A percentile compares a stretch with the other conserved stretches of the same genome.
phyloP scores from a whole-genome alignment of 2,329 filamentous ascomycete species.

The Hypoxylon sp. region DNA sequence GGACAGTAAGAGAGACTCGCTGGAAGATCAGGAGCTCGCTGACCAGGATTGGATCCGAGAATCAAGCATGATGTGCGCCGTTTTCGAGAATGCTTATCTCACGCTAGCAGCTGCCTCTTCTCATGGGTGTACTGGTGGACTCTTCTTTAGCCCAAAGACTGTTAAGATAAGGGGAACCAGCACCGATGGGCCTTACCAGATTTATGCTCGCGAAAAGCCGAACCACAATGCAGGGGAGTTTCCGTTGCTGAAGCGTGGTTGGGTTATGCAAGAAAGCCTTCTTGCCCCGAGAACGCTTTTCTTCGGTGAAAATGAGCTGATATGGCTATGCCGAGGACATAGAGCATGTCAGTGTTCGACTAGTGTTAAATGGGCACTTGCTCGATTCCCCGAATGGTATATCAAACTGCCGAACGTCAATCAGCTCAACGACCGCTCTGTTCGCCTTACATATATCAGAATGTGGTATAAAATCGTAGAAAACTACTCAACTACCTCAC shows the following conservation, averaged over 20 bases:
- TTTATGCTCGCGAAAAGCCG: not conserved
- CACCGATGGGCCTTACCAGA: not conserved
- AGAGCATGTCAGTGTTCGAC: not conserved
- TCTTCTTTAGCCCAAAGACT: conserved; percentile 1
- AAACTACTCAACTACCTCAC: not conserved
- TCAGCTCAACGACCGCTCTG: not conserved
- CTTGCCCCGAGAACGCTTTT: not conserved
- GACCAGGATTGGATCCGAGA: not conserved
- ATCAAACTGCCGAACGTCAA: not conserved
- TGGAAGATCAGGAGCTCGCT: not conserved
- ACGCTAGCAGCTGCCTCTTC: conserved; percentile 1
- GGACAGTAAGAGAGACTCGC: not conserved
- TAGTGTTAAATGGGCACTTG: not conserved
- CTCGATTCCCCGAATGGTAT: not conserved
- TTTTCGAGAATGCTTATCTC: not conserved
- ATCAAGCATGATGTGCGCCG: not conserved
- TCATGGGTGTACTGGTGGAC: not conserved
- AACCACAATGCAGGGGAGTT: not conserved
- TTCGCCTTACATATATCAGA: not conserved
- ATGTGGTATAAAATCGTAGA: not conserved
- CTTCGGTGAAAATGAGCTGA: not conserved
- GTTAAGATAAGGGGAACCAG: not conserved
- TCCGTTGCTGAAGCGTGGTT: not conserved
- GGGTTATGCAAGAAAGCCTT: conserved; percentile 2
- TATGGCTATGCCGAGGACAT: not conserved